Conservation (phyloP, 2,329 filamentous ascomycete species). For the Curvularia sp. region DNA sequence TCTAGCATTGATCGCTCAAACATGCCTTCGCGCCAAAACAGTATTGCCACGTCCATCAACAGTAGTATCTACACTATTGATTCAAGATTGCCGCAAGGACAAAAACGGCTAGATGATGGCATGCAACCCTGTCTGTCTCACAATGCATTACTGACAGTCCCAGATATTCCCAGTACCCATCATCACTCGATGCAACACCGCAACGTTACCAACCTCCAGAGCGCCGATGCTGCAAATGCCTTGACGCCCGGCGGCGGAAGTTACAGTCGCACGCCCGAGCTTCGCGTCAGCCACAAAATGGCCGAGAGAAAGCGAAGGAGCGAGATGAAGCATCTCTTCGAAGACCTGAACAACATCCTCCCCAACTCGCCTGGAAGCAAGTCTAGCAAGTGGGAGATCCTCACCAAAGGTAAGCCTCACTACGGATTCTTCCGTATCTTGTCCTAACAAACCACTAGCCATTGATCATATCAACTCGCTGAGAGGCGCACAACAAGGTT, state of each 20-base stretch:
- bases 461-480: conserved; percentile 58
- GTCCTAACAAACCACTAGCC: conserved; percentile 43
- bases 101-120: conserved; percentile 73
- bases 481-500: conserved; percentile 50
- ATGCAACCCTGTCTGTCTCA: conserved; percentile 30
- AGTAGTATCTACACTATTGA: conserved; percentile 81
- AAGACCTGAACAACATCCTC: conserved; percentile 78
- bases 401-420: conserved; percentile 75
- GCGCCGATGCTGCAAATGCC: conserved; percentile 64
- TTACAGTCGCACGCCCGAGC: conserved; percentile 81
- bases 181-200: conserved; percentile 80
- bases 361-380: conserved; percentile 83
- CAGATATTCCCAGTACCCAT: conserved; percentile 61
- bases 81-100: conserved; percentile 73
- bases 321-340: conserved; percentile 88
- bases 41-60: conserved; percentile 76
- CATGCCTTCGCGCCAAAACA: conserved; percentile 73
- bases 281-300: conserved; percentile 83
- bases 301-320: conserved; percentile 83
- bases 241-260: conserved; percentile 67
- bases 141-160: conserved; percentile 31
- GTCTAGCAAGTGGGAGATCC: conserved; percentile 87
- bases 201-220: conserved; percentile 69
- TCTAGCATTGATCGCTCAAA: conserved; percentile 59
- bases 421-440: not conserved